Conservation (phyloP, 352 stramenopile species). For the Globisporangium paroecandrum region DNA sequence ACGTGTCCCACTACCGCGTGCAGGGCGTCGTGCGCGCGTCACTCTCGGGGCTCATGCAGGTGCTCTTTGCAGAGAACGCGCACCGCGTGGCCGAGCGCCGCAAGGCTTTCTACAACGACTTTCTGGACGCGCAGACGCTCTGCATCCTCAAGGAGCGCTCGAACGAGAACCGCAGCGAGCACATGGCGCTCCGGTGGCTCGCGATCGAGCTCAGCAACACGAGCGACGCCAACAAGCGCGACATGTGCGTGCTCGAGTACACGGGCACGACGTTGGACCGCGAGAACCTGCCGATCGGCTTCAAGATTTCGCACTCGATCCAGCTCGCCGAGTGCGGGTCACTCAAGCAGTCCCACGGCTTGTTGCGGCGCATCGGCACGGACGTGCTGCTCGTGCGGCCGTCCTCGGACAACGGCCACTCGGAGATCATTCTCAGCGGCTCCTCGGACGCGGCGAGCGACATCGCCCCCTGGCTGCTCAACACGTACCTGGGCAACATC, state of each 20-base stretch:
- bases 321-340: conserved; percentile 51
- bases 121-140: conserved; percentile 58
- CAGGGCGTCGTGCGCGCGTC: conserved; percentile 51
- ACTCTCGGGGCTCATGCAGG: conserved; percentile 57
- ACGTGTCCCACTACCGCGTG: conserved; percentile 47
- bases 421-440: conserved; percentile 51
- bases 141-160: conserved; percentile 46
- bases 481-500: conserved; percentile 38
- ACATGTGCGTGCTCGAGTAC: conserved; percentile 75
- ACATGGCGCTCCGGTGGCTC: conserved; percentile 72
- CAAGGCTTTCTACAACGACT: conserved; percentile 53
- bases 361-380: conserved; percentile 44
- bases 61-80: conserved; percentile 56
- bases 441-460: conserved; percentile 36
- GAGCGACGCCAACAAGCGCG: conserved; percentile 45
- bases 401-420: conserved; percentile 41
- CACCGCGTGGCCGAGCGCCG: conserved; percentile 38
- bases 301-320: conserved; percentile 60
- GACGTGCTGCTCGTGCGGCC: conserved; percentile 51
- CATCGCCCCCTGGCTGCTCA: conserved; percentile 37
- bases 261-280: conserved; percentile 57
- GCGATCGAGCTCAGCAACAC: conserved; percentile 53
- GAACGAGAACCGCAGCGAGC: conserved; percentile 43
- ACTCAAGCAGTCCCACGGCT: conserved; percentile 60
- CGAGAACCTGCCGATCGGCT: conserved; percentile 50